Evolutionary conservation across 2,329 filamentous ascomycete genomes (phyloP).

Genomic region (Arthroderma sp.): DNA sequence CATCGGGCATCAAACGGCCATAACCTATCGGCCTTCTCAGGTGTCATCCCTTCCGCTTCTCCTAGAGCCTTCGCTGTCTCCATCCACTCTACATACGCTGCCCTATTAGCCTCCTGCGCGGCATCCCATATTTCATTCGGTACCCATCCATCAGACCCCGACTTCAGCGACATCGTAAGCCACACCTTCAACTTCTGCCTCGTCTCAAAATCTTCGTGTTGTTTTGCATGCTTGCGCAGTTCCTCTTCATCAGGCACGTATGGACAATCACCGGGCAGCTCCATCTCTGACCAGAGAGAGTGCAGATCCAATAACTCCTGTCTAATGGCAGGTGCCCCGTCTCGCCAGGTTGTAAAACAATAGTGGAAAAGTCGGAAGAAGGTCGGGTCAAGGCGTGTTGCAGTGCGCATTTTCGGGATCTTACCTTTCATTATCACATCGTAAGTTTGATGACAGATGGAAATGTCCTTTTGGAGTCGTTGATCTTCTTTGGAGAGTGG

Average conservation of each 20-base stretch:
- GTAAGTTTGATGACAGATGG: conserved; percentile 23
- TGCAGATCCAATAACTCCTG: conserved; percentile 25
- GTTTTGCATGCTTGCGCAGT: conserved; percentile 15
- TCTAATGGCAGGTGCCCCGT: conserved; percentile 20
- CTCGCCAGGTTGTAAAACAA: conserved; percentile 22
- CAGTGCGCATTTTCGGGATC: conserved; percentile 16
- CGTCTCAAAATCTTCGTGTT: conserved; percentile 25
- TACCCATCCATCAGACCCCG: not conserved
- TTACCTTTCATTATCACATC: conserved; percentile 10
- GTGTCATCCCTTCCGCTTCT: not conserved
- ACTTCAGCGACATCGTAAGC: conserved; percentile 12
- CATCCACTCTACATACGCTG: not conserved
- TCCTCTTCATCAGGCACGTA: conserved; percentile 20
- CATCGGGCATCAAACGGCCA: not conserved
- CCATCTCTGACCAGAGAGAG: conserved; percentile 15
- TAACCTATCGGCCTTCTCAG: not conserved
- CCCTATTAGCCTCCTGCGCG: conserved; percentile 10
- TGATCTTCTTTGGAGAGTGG: conserved; percentile 10
- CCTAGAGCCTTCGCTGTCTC: not conserved
- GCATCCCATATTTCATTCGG: conserved; percentile 16
- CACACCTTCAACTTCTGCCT: conserved; percentile 22
- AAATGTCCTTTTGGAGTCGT: conserved; percentile 18
- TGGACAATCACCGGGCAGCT: conserved; percentile 20
- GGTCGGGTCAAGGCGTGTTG: conserved; percentile 19
- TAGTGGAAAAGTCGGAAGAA: conserved; percentile 26